These are phyloP conservation scores for Penicillium sp. DNA, from an alignment of 2,329 filamentous ascomycete species.

Conservation along the genomic window DNA sequence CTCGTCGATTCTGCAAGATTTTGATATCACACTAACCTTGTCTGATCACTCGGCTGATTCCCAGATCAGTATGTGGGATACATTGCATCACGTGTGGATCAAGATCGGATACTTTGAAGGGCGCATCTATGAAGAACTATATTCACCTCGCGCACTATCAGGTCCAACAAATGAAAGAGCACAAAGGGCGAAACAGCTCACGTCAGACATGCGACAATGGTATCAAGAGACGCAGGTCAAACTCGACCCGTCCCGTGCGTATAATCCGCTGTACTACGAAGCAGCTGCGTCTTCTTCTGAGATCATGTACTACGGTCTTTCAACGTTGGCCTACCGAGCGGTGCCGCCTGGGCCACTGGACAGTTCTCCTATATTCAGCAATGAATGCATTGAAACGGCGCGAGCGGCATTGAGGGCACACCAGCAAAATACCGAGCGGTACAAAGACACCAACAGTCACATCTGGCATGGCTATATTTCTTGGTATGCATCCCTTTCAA, in stretches of 20 bases:
- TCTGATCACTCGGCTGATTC: conserved; percentile 22
- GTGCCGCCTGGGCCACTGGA: conserved; percentile 29
- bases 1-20: conserved; percentile 56
- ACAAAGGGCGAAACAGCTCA: conserved; percentile 15
- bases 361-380: conserved; percentile 28
- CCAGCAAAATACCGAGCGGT: conserved; percentile 20
- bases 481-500: conserved; percentile 5
- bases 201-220: conserved; percentile 14
- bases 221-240: conserved; percentile 14
- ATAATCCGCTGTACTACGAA: conserved; percentile 21
- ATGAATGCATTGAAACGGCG: conserved; percentile 36
- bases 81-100: conserved; percentile 54
- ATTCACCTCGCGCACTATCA: conserved; percentile 37
- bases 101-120: conserved; percentile 55
- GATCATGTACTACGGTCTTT: conserved; percentile 32
- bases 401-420: conserved; percentile 32
- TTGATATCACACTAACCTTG: conserved; percentile 54
- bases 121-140: conserved; percentile 57
- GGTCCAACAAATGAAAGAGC: conserved; percentile 25
- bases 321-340: conserved; percentile 39
- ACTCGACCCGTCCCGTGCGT: conserved; percentile 17
- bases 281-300: conserved; percentile 30
- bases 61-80: conserved; percentile 35
- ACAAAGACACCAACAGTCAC: conserved; percentile 16
- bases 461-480: conserved; percentile 18